Conservation (phyloP, 805 yeast genomes). For the Kazachstania bromeliacearum region DNA sequence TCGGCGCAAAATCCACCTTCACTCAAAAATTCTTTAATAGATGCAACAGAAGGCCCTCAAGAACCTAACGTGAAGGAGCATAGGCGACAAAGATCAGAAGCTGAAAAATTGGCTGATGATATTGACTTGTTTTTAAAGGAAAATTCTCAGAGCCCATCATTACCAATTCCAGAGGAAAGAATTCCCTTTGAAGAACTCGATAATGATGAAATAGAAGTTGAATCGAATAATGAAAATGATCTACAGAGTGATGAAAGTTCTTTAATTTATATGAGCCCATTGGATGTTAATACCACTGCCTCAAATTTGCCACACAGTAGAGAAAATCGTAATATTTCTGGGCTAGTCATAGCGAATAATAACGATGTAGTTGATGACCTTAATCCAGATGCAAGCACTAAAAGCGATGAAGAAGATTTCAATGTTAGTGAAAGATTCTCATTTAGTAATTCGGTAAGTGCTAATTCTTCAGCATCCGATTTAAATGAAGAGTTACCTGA, state of each 20-base stretch:
- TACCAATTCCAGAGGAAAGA: background rate
- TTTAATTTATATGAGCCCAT: slow-evolving; percentile 3
- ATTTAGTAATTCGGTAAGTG: slow-evolving; percentile 3
- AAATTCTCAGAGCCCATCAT: slow-evolving; percentile 1
- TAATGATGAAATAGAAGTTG: background rate
- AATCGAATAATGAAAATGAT: background rate
- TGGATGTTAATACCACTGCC: slow-evolving; percentile 1
- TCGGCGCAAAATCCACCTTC: background rate
- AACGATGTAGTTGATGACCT: too few relatives aligned
- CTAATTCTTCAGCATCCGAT: too few relatives aligned
- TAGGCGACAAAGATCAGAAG: slow-evolving; percentile 25
- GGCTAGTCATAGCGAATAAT: too few relatives aligned
- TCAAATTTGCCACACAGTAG: too few relatives aligned
- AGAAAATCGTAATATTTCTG: too few relatives aligned
- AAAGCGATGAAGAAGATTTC: background rate
- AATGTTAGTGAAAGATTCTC: slow-evolving; percentile 3
- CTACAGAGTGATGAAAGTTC: slow-evolving; percentile 1
- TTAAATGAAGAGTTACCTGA: too few relatives aligned
- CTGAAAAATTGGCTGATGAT: slow-evolving; percentile 28
- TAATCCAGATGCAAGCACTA: background rate
- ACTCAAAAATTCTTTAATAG: too few relatives aligned
- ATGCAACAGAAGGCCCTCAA: background rate
- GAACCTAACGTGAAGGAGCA: slow-evolving; percentile 8
- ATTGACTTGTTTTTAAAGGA: slow-evolving; percentile 20
- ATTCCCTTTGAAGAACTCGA: background rate